Evolutionary conservation across 352 stramenopile species (phyloP), one percentile per base, ranked within the genome.

Genomic region (Phytopythium mirpurense): DNA sequence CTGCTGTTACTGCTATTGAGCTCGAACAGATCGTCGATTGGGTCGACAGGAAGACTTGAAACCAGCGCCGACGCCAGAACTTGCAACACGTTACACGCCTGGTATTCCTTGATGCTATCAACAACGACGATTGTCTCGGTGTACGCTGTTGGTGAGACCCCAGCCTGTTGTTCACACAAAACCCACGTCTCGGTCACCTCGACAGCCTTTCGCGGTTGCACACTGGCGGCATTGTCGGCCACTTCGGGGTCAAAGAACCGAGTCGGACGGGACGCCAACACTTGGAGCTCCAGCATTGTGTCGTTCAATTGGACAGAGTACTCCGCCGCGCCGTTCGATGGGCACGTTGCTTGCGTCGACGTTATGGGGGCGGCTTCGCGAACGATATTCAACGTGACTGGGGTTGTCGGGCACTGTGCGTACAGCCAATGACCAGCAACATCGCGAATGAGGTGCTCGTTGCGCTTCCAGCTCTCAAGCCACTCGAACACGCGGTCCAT

Each of bases 401-500:
- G 60, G 0, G 56, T 64, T 0, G 66, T 87, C 2, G 67, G 60
- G 26, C 81, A 91, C 1, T 70, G 65, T 8, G 73, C 74, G 34
- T 85, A 59, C 19, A 87, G 31, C 81, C 81, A 91, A 51, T 89
- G 78, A 0, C 81, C 73, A 0, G 87, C 47, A 6, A 89, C 74
- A 26, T 91, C 78, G 5, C 76, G 72, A 6, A 72, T 21, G 1
- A 87, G 34, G 19, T 88, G 57, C 11, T 89, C 81, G 23, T 79
- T 85, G 0, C 15, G 44, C 16, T 56, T 65, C 81, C 76, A 89
- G n/a, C 50, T 51, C 2, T 63, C 40, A 0, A 91, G 54, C 81
- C 81, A 91, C 34, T 72, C 53, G 14, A 75, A 51, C 1, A 89
- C 67, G 32, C 51, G 55, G 23, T 86, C 70, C 56, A 91, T 78